Percentiles rank a stretch among this genome's conserved stretches.
phyloP scores from a whole-genome alignment of 768 basidiomycete species.

The Amanita rimosa region DNA sequence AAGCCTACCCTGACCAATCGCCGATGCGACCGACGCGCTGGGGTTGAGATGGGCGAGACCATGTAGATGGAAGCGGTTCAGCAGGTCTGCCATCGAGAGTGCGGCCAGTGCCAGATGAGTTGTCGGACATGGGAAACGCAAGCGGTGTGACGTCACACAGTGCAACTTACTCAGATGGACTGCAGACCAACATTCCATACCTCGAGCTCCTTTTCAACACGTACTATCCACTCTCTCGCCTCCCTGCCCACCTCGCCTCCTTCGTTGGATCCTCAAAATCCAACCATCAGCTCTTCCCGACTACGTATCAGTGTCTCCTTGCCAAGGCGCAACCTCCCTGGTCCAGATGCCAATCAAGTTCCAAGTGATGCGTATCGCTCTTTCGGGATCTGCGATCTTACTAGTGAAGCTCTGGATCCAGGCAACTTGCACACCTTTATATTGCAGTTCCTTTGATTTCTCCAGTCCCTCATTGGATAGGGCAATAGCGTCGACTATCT shows the following conservation, averaged over 20 bases:
- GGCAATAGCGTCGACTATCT: constrained; percentile 50
- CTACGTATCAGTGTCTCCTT: constrained; percentile 55
- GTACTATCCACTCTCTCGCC: constrained; percentile 46
- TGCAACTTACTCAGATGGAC: constrained; percentile 10
- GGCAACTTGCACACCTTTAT: constrained; percentile 28
- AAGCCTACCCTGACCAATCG: constrained; percentile 29
- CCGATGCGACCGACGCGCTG: constrained; percentile 44
- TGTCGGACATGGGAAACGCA: constrained; percentile 14
- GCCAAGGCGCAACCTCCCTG: constrained; percentile 49
- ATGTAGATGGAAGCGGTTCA: constrained; percentile 37
- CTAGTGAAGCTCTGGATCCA: not conserved
- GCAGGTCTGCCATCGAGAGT: constrained; percentile 35
- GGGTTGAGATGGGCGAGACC: constrained; percentile 26
- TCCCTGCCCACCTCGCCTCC: constrained; percentile 64
- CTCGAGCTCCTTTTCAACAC: constrained; percentile 62
- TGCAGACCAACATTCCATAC: constrained; percentile 57
- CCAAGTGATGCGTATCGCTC: constrained; percentile 47
- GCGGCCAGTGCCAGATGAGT: constrained; percentile 22
- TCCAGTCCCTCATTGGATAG: constrained; percentile 67
- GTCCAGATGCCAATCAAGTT: constrained; percentile 60
- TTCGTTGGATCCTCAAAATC: constrained; percentile 57
- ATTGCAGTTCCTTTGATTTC: constrained; percentile 57
- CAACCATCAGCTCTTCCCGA: constrained; percentile 46
- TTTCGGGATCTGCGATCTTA: constrained; percentile 35
- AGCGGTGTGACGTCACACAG: not conserved